phyloP scores from a whole-genome alignment of 257 asterid genomes.

The Nicotiana otophora region DNA sequence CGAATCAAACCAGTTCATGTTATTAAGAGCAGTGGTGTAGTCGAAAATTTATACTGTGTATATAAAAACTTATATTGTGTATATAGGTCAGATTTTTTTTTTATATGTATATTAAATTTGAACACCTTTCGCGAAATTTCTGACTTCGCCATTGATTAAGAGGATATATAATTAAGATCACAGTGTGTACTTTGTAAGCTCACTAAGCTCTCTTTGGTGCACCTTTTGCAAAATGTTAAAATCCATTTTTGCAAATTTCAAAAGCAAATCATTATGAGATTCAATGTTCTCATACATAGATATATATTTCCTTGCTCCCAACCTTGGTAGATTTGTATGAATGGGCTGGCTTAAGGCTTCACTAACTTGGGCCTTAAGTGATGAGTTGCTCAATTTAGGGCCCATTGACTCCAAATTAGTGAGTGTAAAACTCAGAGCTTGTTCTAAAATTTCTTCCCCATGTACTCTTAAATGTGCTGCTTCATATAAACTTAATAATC shows the following conservation, averaged over 20 bases:
- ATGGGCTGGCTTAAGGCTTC: conserved; percentile 4
- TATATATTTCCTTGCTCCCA: neutral
- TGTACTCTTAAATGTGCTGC: conserved; percentile 11
- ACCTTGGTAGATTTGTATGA: neutral
- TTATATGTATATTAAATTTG: too few species aligned
- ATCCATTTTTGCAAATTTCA: neutral
- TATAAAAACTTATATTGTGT: too few species aligned
- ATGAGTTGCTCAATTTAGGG: neutral
- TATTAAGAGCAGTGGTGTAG: too few species aligned
- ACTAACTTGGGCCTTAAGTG: conserved; percentile 1
- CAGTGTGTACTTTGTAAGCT: too few species aligned
- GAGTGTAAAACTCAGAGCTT: conserved; percentile 7
- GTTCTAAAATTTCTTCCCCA: conserved; percentile 10
- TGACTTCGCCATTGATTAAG: too few species aligned
- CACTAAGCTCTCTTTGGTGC: neutral
- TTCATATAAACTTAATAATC: conserved; percentile 13
- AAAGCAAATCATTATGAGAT: neutral
- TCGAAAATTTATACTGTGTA: too few species aligned
- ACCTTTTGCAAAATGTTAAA: neutral
- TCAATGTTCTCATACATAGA: neutral
- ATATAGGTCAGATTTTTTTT: too few species aligned
- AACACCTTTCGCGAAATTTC: too few species aligned
- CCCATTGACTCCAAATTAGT: neutral
- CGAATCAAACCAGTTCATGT: too few species aligned
- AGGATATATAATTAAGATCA: too few species aligned